A percentile compares a stretch with the other conserved stretches of the same genome.
Conservation (phyloP, 179 eudicot genomes). For the Heliamphora pulchella region DNA sequence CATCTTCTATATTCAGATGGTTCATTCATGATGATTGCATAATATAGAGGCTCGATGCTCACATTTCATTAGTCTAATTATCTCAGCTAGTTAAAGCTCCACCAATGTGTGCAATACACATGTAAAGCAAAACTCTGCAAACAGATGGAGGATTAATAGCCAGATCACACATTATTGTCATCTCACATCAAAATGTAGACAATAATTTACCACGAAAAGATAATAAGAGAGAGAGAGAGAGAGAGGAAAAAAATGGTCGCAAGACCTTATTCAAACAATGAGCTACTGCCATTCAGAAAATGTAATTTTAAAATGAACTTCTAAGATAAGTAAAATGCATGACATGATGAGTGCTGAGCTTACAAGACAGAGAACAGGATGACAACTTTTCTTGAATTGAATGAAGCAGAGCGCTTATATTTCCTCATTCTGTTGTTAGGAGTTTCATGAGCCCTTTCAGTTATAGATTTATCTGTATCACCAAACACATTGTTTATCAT, state of each 20-base stretch:
- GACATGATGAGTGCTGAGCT: slow-evolving; percentile 27
- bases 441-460: slow-evolving; percentile 39
- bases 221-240: neutral
- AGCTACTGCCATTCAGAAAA: neutral
- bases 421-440: slow-evolving; percentile 54
- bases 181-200: neutral
- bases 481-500: slow-evolving; percentile 1
- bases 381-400: slow-evolving; percentile 71
- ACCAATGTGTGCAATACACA: neutral
- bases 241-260: neutral
- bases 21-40: neutral
- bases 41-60: neutral
- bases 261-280: neutral
- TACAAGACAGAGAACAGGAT: slow-evolving; percentile 80
- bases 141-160: neutral
- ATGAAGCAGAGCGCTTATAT: slow-evolving; percentile 62
- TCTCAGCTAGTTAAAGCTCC: neutral
- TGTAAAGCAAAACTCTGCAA: neutral
- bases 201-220: neutral
- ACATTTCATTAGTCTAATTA: neutral
- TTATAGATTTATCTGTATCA: slow-evolving; percentile 34
- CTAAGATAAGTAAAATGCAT: neutral
- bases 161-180: neutral
- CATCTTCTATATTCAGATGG: neutral
- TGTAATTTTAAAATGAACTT: neutral